Percentiles rank a stretch among this genome's conserved stretches.
These are phyloP conservation scores for Blastobotrys capitulatus DNA, from an alignment of 1,139 yeast genomes.

Conservation along the genomic window DNA sequence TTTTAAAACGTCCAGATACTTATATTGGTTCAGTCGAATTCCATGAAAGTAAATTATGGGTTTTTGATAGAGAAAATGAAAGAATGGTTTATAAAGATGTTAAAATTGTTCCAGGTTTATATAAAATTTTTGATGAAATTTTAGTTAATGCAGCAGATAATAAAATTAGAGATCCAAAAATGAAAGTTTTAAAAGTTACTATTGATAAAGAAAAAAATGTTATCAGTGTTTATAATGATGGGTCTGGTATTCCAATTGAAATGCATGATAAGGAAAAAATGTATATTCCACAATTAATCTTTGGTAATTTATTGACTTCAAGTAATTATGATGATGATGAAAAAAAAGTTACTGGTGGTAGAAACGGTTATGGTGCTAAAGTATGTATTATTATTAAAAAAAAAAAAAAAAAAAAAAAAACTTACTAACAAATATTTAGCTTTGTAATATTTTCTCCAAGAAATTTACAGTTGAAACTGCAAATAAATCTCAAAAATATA, in stretches of 20 bases:
- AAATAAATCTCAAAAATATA: slow-evolving; percentile 60
- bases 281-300: slow-evolving; percentile 92
- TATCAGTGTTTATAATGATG: slow-evolving; percentile 85
- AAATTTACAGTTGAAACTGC: slow-evolving; percentile 88
- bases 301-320: slow-evolving; percentile 91
- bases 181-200: slow-evolving; percentile 78
- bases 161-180: slow-evolving; percentile 87
- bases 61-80: slow-evolving; percentile 62
- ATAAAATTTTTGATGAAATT: slow-evolving; percentile 95
- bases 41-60: slow-evolving; percentile 80
- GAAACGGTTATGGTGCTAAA: slow-evolving; percentile 98
- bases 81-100: slow-evolving; percentile 62
- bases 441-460: slow-evolving; percentile 88
- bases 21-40: slow-evolving; percentile 93
- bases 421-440: slow-evolving; percentile 20
- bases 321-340: slow-evolving; percentile 94
- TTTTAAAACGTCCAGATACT: slow-evolving; percentile 94
- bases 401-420: neutral
- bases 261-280: slow-evolving; percentile 88
- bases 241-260: slow-evolving; percentile 93
- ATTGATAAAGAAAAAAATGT: slow-evolving; percentile 71
- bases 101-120: slow-evolving; percentile 87
- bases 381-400: slow-evolving; percentile 18
- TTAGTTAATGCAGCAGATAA: slow-evolving; percentile 98
- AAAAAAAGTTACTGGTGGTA: slow-evolving; percentile 96